Evolutionary conservation across 768 basidiomycete genomes (phyloP).

Genomic region (Tremella mesenterica): DNA sequence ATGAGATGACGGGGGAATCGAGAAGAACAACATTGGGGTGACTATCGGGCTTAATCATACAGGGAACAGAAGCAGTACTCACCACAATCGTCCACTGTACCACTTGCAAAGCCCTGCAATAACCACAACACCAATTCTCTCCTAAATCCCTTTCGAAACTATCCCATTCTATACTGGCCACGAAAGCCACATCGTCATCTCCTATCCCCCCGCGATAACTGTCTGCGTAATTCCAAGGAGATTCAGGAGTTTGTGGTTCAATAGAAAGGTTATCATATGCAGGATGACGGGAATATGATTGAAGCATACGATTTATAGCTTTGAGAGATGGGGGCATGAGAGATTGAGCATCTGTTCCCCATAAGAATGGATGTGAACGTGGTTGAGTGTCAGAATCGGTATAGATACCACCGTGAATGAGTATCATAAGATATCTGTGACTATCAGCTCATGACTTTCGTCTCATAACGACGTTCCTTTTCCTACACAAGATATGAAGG

Average conservation of each 20-base stretch:
- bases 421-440: constrained; percentile 9
- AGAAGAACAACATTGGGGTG: too few relatives aligned
- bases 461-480: neutral
- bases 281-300: neutral
- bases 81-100: constrained; percentile 18
- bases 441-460: neutral
- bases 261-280: neutral
- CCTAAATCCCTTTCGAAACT: neutral
- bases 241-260: constrained; percentile 1
- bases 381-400: constrained; percentile 15
- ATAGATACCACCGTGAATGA: constrained; percentile 10
- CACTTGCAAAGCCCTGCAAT: constrained; percentile 10
- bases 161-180: constrained; percentile 14
- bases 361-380: constrained; percentile 2
- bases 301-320: neutral
- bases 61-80: neutral
- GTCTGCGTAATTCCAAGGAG: neutral
- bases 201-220: constrained; percentile 1
- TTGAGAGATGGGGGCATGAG: constrained; percentile 1
- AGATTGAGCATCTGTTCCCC: constrained; percentile 7
- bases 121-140: constrained; percentile 5
- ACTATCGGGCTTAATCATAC: too few relatives aligned
- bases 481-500: neutral
- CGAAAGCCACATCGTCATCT: constrained; percentile 1
- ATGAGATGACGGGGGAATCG: too few relatives aligned